phyloP scores from a whole-genome alignment of 1,139 yeast genomes.

The Suhomyces kunorum region DNA sequence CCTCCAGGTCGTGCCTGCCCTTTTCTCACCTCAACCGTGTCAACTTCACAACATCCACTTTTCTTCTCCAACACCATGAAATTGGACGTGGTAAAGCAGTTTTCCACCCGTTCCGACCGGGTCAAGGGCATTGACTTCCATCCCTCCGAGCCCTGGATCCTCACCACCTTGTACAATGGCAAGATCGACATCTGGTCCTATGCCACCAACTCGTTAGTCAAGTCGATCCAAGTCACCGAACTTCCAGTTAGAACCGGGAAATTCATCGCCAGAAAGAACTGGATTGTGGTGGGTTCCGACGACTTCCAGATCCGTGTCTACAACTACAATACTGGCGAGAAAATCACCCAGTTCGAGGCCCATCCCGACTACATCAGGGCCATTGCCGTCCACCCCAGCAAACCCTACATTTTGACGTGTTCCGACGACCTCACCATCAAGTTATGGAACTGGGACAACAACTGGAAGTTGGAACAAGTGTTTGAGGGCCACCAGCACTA shows the following conservation, averaged over 20 bases:
- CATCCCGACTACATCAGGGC: slow-evolving; percentile 96
- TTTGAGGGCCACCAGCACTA: slow-evolving; percentile 97
- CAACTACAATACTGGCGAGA: slow-evolving; percentile 94
- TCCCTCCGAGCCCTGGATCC: slow-evolving; percentile 96
- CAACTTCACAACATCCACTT: slow-evolving; percentile 11
- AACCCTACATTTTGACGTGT: slow-evolving; percentile 84
- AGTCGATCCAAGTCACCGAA: slow-evolving; percentile 77
- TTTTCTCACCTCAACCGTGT: slow-evolving; percentile 9
- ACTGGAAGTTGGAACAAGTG: slow-evolving; percentile 86
- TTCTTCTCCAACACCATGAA: slow-evolving; percentile 31
- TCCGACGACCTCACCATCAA: slow-evolving; percentile 91
- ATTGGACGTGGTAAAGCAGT: slow-evolving; percentile 64
- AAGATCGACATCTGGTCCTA: slow-evolving; percentile 91
- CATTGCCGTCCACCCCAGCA: slow-evolving; percentile 90
- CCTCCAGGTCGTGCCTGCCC: slow-evolving; percentile 1
- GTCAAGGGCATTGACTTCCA: slow-evolving; percentile 98
- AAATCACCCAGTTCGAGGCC: slow-evolving; percentile 92
- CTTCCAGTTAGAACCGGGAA: slow-evolving; percentile 95
- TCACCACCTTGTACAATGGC: slow-evolving; percentile 83
- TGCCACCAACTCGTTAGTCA: slow-evolving; percentile 63
- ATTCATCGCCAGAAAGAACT: slow-evolving; percentile 92
- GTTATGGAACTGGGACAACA: slow-evolving; percentile 96
- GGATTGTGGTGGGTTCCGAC: slow-evolving; percentile 96
- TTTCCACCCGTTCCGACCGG: slow-evolving; percentile 88
- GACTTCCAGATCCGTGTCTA: slow-evolving; percentile 92